Percentiles rank a stretch among this genome's conserved stretches.
Conservation (phyloP, 306 rosid genomes). For the Gynostemma pentaphyllum region DNA sequence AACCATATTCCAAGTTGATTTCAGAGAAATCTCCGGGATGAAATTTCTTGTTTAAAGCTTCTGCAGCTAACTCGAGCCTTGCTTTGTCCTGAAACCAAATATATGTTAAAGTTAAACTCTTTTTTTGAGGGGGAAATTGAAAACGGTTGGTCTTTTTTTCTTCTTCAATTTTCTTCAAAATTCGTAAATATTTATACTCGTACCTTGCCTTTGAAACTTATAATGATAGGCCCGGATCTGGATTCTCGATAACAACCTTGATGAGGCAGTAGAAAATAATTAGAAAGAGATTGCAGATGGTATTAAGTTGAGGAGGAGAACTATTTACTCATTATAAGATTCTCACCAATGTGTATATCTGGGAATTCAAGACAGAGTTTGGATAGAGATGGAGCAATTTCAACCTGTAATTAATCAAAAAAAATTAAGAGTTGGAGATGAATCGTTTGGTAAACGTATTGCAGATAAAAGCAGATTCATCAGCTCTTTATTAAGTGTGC, state of each 20-base stretch:
- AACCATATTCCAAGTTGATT: constrained; percentile 5
- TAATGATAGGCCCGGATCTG: constrained; percentile 37
- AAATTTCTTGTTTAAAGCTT: constrained; percentile 49
- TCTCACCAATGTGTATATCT: constrained; percentile 68
- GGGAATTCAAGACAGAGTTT: constrained; percentile 83
- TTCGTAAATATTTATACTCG: neutral
- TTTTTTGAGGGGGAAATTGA: neutral
- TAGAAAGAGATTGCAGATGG: constrained; percentile 12
- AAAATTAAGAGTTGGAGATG: neutral
- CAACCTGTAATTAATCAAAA: constrained; percentile 45
- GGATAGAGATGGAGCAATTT: constrained; percentile 63
- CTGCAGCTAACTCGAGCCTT: constrained; percentile 44
- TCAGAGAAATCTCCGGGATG: constrained; percentile 41
- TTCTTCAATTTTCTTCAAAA: neutral
- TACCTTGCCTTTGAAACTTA: constrained; percentile 73
- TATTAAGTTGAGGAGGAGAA: constrained; percentile 4
- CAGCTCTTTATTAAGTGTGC: neutral
- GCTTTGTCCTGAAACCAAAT: constrained; percentile 45
- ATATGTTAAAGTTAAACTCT: neutral
- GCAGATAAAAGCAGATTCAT: neutral
- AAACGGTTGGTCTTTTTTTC: neutral
- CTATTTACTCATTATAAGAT: constrained; percentile 9
- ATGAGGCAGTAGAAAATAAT: constrained; percentile 17
- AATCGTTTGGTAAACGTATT: neutral
- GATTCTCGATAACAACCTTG: constrained; percentile 66